Evolutionary conservation across 495 filamentous ascomycete genomes (phyloP), one percentile per base, ranked within the genome.

Genomic region (Thozetella sp.): DNA sequence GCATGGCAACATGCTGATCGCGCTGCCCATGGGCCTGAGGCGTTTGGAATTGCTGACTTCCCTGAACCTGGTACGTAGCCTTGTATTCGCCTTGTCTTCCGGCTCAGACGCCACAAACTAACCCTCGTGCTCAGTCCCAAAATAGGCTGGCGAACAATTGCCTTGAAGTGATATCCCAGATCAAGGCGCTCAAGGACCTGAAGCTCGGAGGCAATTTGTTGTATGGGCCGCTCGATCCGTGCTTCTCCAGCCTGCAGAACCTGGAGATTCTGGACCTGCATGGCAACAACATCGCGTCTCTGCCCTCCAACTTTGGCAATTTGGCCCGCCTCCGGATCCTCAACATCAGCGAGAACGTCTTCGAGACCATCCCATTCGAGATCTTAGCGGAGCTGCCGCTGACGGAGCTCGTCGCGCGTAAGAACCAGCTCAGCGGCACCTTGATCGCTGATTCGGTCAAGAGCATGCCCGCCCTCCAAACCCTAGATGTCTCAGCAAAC

Each of bases 181-280:
- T 97, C 30, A 67, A 70, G 3, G 80, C 82, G 22, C 76, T 99
- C 22, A 81, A 86, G 24, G 93, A 97, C 61, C 77, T 99, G 9
- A 93, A 88, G 63, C 76, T 99, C 1, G 88, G 87, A 15, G 88
- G 92, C 25, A 98, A 98, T 62, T 73, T 81, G 9, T 68, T 99
- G 3, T 75, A 86, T 40, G 93, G 91, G 6, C 66, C 78, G 2
- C 72, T 97, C 4, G 76, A 85, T 57, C 55, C 79, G 1, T 74
- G 75, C 30, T 79, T 96, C 48, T 67, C 77, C 20, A 78, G 77
- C 25, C 74, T 98, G 51, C 67, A 65, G 25, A 83, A 87, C 22
- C 77, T 99, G 3, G 93, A 97, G 65, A 76, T 83, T 37, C 78
- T 98, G 13, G 93, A 97, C 61, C 59, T 99, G 0, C 90, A 90